Conservation (phyloP, 192 early-diverging fungal genomes). For the Diversispora epigaea region DNA sequence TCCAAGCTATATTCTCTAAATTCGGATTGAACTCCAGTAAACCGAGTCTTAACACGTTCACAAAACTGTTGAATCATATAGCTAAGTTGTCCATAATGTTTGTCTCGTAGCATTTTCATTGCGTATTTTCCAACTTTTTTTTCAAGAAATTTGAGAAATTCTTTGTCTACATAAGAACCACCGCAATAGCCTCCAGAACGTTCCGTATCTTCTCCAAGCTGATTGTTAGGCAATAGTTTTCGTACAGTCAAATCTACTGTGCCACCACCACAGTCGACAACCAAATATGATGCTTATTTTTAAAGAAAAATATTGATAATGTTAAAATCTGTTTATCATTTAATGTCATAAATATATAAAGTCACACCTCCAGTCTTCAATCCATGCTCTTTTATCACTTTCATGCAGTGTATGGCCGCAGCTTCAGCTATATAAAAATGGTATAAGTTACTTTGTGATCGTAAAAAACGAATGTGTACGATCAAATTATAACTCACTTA, state of each 20-base stretch:
- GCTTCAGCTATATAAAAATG: no score
- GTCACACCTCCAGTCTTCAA: not conserved
- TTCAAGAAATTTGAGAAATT: conserved; percentile 9
- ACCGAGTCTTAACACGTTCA: not conserved
- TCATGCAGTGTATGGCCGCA: conserved; percentile 21
- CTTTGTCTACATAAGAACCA: not conserved
- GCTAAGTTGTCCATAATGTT: conserved; percentile 6
- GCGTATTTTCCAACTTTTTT: not conserved
- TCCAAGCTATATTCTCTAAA: not conserved
- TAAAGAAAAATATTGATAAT: not conserved
- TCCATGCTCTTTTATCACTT: not conserved
- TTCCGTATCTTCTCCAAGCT: not conserved
- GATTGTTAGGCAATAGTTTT: not conserved
- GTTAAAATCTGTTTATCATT: not conserved
- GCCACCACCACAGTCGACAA: no score
- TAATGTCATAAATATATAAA: not conserved
- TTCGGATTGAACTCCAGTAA: not conserved
- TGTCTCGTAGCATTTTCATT: not conserved
- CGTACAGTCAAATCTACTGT: no score
- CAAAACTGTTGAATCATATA: no score
- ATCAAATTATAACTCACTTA: not conserved
- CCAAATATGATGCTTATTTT: no score
- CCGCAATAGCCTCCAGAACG: not conserved
- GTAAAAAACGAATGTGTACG: not conserved
- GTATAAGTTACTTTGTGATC: no score